A percentile compares a stretch with the other conserved stretches of the same genome.
These are phyloP conservation scores for Warburgia ugandensis DNA, from an alignment of 164 flowering plant species.

Conservation along the genomic window DNA sequence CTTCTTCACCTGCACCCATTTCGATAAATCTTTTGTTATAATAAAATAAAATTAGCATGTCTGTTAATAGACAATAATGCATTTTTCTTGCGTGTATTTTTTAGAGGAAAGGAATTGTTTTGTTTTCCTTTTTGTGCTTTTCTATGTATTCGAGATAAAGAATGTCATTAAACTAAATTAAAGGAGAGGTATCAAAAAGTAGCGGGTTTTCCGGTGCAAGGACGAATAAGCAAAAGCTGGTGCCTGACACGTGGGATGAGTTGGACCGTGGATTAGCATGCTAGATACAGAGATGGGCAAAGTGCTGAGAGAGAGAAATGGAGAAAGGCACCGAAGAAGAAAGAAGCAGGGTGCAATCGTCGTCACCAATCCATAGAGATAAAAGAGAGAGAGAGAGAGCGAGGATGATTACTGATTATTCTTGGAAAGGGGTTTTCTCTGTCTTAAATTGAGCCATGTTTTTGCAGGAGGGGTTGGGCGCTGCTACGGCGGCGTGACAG, in stretches of 20 bases:
- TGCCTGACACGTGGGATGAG: slow-evolving; percentile 33
- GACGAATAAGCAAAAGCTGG: slow-evolving; percentile 58
- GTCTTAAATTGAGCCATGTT: slow-evolving; percentile 31
- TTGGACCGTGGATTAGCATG: slow-evolving; percentile 20
- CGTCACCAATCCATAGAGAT: too few relatives aligned
- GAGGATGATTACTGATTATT: neutral
- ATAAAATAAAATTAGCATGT: neutral
- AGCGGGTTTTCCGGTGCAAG: slow-evolving; percentile 79
- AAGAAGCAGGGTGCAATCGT: too few relatives aligned
- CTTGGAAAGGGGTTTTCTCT: neutral
- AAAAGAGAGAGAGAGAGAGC: slow-evolving; percentile 4
- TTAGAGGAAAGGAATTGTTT: too few relatives aligned
- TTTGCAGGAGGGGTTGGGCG: slow-evolving; percentile 30
- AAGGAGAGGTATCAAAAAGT: slow-evolving; percentile 21
- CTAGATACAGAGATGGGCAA: too few relatives aligned
- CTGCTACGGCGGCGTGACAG: slow-evolving; percentile 80
- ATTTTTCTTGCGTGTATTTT: too few relatives aligned
- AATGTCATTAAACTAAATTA: slow-evolving; percentile 1
- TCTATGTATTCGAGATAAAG: too few relatives aligned
- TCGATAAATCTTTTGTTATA: neutral
- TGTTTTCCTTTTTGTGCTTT: too few relatives aligned
- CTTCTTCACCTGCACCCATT: neutral
- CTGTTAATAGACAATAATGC: too few relatives aligned
- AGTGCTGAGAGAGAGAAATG: too few relatives aligned
- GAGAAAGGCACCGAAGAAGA: too few relatives aligned